Conservation (phyloP, 371 early-diverging fungal species). For the Mortierella sp. region DNA sequence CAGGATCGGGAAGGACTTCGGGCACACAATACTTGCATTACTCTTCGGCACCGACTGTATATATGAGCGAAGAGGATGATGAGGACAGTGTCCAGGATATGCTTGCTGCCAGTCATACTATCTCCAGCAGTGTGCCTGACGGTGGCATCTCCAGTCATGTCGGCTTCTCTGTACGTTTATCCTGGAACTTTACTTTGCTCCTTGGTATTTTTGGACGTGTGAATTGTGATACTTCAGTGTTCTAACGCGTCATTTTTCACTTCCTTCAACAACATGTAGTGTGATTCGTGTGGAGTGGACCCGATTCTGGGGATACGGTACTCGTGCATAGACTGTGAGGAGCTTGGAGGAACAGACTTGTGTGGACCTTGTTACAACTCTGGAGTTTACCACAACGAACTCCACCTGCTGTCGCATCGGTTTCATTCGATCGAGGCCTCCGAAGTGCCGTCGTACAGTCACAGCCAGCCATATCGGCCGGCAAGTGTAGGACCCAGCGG, state of each 20-base stretch:
- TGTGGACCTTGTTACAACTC: conserved; percentile 46
- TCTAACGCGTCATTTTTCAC: not conserved
- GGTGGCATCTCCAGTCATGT: conserved; percentile 62
- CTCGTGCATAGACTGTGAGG: conserved; percentile 73
- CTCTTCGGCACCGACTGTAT: conserved; percentile 68
- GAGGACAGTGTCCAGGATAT: conserved; percentile 66
- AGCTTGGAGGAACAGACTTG: conserved; percentile 45
- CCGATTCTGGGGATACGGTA: conserved; percentile 74
- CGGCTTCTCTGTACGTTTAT: conserved; percentile 68
- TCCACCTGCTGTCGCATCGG: conserved; percentile 41
- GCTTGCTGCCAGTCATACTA: conserved; percentile 60
- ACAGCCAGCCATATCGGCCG: conserved; percentile 9
- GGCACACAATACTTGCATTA: conserved; percentile 69
- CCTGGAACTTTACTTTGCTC: not conserved
- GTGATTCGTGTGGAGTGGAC: conserved; percentile 72
- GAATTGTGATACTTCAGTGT: not conserved
- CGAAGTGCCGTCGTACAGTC: conserved; percentile 31
- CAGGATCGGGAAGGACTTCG: conserved; percentile 62
- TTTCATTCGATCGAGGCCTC: conserved; percentile 41
- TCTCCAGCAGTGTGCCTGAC: conserved; percentile 14
- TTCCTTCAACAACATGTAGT: conserved; percentile 43
- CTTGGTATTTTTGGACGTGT: not conserved
- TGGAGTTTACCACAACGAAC: conserved; percentile 35
- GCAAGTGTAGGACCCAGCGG: conserved; percentile 37
- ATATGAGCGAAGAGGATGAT: conserved; percentile 74